Evolutionary conservation across 345 rosid species (phyloP).

Genomic region (Brassica napus): Da-Ae NC_063447.1:13001501-13002000

Average conservation of each 20-base stretch:
- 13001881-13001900: too few relatives aligned
- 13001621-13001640: background rate
- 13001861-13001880: too few relatives aligned
- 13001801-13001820: constrained; percentile 21
- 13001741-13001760: background rate
- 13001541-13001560: constrained; percentile 9
- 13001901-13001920: too few relatives aligned
- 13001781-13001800: background rate
- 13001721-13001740: background rate
- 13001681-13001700: constrained; percentile 44
- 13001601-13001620: background rate
- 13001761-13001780: background rate
- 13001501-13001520: constrained; percentile 10
- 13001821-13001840: background rate
- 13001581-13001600: background rate
- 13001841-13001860: constrained; percentile 6
- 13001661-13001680: constrained; percentile 42
- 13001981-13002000: too few relatives aligned
- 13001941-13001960: too few relatives aligned
- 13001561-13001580: background rate
- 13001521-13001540: background rate
- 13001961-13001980: too few relatives aligned
- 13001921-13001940: too few relatives aligned
- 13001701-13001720: constrained; percentile 3
- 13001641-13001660: constrained; percentile 7